Evolutionary conservation across 805 yeast species (phyloP), one percentile per base, ranked within the genome.

Genomic region (Blastobotrys peoriensis): DNA sequence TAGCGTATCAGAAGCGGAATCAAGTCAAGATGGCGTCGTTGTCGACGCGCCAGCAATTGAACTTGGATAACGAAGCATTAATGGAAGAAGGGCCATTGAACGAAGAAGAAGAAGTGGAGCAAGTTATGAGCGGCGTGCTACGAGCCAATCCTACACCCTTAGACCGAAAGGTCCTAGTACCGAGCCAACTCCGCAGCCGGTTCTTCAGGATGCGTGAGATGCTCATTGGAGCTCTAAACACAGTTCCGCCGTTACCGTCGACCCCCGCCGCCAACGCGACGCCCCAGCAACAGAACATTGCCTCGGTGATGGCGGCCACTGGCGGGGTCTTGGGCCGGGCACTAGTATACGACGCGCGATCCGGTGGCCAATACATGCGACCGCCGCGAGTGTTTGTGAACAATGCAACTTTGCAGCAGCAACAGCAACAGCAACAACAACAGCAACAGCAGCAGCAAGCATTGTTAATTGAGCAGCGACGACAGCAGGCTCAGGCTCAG

Each of bases 41-140:
- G 39, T 54, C 71, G 54, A 50, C 73, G 59, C 63, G 54, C 36
- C 57, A 65, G 45, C 63, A 64, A 46, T 60, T 58, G 33, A 61
- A 57, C 17, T 55, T 53, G 34, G 63, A 57, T 36, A 58, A 57
- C 37, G 63, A 53, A 42, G 62, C 57, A 16, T 54, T 54, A 18
- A 50, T 51, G 41, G 58, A 52, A 40, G 53, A 50, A n/a, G 51
- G 50, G 28, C 76, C 78, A 6, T 65, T 84, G 33, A 84, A 83
- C 50, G 91, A 89, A 10, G 95, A 86, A 57, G 95, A 88, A 60
- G 97, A 89, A 59, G 83, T 95, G 1, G 87, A 85, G 40, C 84
- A 83, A 53, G 96, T 89, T 4, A 67, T 89, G 56, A 83, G 82
- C 48, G 96, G 96, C 17, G 86, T 88, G 9, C 74, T 84, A 15